Evolutionary conservation across 2,329 filamentous ascomycete species (phyloP).

Genomic region (Colletotrichum destructivum): DNA sequence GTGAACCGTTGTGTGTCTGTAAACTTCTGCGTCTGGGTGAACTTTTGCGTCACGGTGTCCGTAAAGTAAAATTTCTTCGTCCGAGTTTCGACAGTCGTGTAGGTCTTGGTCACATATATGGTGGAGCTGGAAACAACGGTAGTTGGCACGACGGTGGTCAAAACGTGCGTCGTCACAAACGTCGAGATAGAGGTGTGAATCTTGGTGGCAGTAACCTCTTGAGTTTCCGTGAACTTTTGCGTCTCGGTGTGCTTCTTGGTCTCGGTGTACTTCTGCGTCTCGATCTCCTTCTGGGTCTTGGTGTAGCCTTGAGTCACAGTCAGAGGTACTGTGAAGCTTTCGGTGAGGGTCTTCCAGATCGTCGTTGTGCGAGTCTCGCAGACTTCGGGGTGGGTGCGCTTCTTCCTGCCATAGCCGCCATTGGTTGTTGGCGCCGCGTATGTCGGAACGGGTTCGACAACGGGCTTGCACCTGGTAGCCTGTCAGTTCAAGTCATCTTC

Average conservation of each 20-base stretch:
- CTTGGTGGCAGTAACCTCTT: slow-evolving; percentile 28
- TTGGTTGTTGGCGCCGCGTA: slow-evolving; percentile 23
- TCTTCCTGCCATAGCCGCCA: slow-evolving; percentile 9
- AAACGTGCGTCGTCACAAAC: slow-evolving; percentile 26
- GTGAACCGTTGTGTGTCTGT: slow-evolving; percentile 28
- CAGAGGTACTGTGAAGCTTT: slow-evolving; percentile 11
- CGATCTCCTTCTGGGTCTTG: slow-evolving; percentile 31
- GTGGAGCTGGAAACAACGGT: slow-evolving; percentile 31
- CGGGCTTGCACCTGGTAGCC: slow-evolving; percentile 18
- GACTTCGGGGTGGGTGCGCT: slow-evolving; percentile 28
- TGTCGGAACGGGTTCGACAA: slow-evolving; percentile 11
- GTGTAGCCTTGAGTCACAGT: slow-evolving; percentile 28
- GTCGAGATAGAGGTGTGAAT: slow-evolving; percentile 39
- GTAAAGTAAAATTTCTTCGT: slow-evolving; percentile 36
- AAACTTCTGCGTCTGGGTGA: slow-evolving; percentile 23
- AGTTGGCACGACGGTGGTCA: slow-evolving; percentile 31
- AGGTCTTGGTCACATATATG: slow-evolving; percentile 36
- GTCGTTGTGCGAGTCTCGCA: slow-evolving; percentile 43
- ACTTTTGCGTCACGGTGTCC: slow-evolving; percentile 29
- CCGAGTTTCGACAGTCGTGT: slow-evolving; percentile 32
- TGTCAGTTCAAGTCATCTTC: not conserved
- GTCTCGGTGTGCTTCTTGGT: slow-evolving; percentile 17
- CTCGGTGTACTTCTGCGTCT: slow-evolving; percentile 33
- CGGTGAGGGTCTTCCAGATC: slow-evolving; percentile 42
- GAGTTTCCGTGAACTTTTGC: slow-evolving; percentile 11